Conservation (phyloP, 2,329 filamentous ascomycete genomes). For the Pyrenophora seminiperda region DNA sequence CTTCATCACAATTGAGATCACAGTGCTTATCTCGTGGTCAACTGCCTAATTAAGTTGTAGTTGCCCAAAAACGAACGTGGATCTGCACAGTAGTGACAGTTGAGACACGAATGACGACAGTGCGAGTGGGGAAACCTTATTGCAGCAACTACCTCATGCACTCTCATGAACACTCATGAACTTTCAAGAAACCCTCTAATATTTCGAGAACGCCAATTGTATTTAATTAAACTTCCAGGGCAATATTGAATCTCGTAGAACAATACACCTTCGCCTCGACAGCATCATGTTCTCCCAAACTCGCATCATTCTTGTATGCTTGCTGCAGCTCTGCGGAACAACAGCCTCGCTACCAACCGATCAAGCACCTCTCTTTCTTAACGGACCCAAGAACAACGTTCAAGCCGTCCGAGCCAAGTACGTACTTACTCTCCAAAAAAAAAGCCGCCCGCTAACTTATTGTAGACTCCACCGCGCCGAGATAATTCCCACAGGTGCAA, state of each 20-base stretch:
- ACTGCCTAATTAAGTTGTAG: constrained; percentile 15
- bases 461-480: constrained; percentile 47
- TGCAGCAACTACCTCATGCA: constrained; percentile 20
- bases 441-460: constrained; percentile 2
- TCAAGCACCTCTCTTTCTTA: constrained; percentile 32
- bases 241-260: not conserved
- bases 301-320: constrained; percentile 15
- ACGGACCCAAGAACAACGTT: constrained; percentile 24
- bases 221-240: too few relatives aligned
- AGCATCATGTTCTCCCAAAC: constrained; percentile 24
- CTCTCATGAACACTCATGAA: constrained; percentile 21
- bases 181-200: constrained; percentile 11
- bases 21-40: constrained; percentile 6
- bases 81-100: constrained; percentile 32
- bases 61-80: constrained; percentile 17
- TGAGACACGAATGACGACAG: constrained; percentile 38
- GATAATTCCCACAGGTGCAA: constrained; percentile 48
- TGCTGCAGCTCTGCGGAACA: constrained; percentile 24
- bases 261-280: not conserved
- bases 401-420: constrained; percentile 39
- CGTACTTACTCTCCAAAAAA: not conserved
- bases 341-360: constrained; percentile 33
- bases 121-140: constrained; percentile 19
- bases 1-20: constrained; percentile 2
- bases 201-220: too few relatives aligned